phyloP scores from a whole-genome alignment of 306 rosid species.

The Quercus parvula region DNA sequence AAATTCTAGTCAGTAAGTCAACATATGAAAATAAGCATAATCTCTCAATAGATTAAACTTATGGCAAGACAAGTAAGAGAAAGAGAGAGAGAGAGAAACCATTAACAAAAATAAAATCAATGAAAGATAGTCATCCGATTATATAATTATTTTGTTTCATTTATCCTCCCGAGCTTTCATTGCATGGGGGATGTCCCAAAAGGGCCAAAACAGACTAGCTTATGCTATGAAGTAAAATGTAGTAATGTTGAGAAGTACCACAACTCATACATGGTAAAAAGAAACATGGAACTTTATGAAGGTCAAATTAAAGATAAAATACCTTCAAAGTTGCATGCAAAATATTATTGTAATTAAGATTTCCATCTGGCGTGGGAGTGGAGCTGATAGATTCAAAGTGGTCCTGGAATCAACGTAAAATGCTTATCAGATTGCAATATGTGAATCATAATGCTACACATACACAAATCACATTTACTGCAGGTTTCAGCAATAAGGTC shows the following conservation, averaged over 20 bases:
- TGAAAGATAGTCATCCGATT: background rate
- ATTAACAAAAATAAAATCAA: background rate
- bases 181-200: too few relatives aligned
- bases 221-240: too few relatives aligned
- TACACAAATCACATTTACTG: slow-evolving; percentile 1
- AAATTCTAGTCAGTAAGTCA: slow-evolving; percentile 13
- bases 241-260: background rate
- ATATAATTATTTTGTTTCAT: too few relatives aligned
- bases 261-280: background rate
- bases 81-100: background rate
- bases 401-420: slow-evolving; percentile 43
- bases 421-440: slow-evolving; percentile 3
- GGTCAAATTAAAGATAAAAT: background rate
- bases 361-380: slow-evolving; percentile 77
- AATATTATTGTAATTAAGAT: slow-evolving; percentile 55
- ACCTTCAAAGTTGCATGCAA: slow-evolving; percentile 59
- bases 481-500: background rate
- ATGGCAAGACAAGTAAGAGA: background rate
- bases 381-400: slow-evolving; percentile 50
- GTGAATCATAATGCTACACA: slow-evolving; percentile 10
- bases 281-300: background rate
- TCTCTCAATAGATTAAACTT: background rate
- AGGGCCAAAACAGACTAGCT: too few relatives aligned
- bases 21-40: background rate
- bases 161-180: too few relatives aligned